Base-by-base conservation (phyloP, 257 asterid genomes). In the Solanum chmielewskii region DNA sequence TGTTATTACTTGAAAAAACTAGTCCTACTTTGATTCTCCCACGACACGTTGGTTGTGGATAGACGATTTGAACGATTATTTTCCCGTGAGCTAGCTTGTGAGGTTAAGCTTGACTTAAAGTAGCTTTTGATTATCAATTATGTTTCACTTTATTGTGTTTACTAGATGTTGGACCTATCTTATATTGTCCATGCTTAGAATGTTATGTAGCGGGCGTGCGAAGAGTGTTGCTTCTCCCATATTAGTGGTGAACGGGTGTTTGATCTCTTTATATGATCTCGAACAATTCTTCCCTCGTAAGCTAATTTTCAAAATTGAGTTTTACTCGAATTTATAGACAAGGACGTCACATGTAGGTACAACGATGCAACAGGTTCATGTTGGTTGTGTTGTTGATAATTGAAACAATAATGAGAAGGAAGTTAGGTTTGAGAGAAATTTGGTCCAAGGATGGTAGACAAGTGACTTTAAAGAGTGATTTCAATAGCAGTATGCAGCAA, bases 201-300 rank as follows among this genome's bases (percentile, higher is more conserved):
- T 60, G 6, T 9, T 23, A 1, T 59, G 0, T 59, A 1, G 1
- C 3, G 6, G 13, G 6, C 0, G 12, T 12, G 12, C 6, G 6
- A 59, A 1, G 66, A 59, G 27, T 9, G 25, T 21, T 59, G 68
- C 21, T 60, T 8, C 68, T 60, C 69, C 29, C 69, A 9, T 27
- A 21, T 60, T 0, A 10, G 6, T 23, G 10, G 3, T 23, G 69
- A 49, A 49, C 5, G 23, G 60, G 60, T 15, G 60, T 49, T 35
- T 33, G 35, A 1, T 33, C 0, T 33, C 35, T 33, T 33, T 3
- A 1, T 4, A 33, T 3, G 35, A 5, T 33, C 35, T 33, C 35
- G 35, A 33, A 33, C 35, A 33, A 33, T 33, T 33, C 35, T 33
- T 33, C 5, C 35, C 35, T 33, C 0, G 1, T 33, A 33, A 33